phyloP scores from a whole-genome alignment of 1,139 yeast species.

The Wickerhamomyces sp. region DNA sequence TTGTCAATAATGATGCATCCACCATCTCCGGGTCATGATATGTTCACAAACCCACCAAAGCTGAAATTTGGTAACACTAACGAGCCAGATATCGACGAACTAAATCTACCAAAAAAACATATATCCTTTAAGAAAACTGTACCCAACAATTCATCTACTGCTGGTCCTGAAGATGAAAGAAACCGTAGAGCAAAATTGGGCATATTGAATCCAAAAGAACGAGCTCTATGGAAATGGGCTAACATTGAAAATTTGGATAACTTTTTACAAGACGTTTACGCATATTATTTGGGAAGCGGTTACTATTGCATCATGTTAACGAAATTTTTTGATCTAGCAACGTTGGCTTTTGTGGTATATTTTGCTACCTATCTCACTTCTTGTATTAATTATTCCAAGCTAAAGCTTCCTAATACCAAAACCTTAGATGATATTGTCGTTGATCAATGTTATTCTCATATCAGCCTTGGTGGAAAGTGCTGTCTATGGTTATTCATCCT shows the following conservation, averaged over 20 bases:
- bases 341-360: slow-evolving; percentile 71
- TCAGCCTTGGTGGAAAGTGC: slow-evolving; percentile 43
- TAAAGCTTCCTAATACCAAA: slow-evolving; percentile 26
- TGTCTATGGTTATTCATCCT: slow-evolving; percentile 58
- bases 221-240: slow-evolving; percentile 95
- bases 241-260: slow-evolving; percentile 87
- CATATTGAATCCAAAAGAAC: slow-evolving; percentile 55
- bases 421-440: slow-evolving; percentile 46
- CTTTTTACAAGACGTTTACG: slow-evolving; percentile 77
- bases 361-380: slow-evolving; percentile 77
- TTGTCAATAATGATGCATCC: slow-evolving; percentile 25
- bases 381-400: slow-evolving; percentile 68
- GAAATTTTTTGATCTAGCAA: slow-evolving; percentile 60
- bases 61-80: background rate
- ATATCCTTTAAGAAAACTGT: slow-evolving; percentile 5
- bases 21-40: background rate
- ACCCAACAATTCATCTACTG: background rate
- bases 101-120: background rate
- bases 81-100: background rate
- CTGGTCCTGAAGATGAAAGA: slow-evolving; percentile 18
- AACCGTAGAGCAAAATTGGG: slow-evolving; percentile 24
- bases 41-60: background rate
- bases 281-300: slow-evolving; percentile 84
- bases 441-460: slow-evolving; percentile 54
- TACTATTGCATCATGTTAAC: slow-evolving; percentile 67